Conservation (phyloP, 1,284 basidiomycete species). For the Gymnopus androsaceus region DNA sequence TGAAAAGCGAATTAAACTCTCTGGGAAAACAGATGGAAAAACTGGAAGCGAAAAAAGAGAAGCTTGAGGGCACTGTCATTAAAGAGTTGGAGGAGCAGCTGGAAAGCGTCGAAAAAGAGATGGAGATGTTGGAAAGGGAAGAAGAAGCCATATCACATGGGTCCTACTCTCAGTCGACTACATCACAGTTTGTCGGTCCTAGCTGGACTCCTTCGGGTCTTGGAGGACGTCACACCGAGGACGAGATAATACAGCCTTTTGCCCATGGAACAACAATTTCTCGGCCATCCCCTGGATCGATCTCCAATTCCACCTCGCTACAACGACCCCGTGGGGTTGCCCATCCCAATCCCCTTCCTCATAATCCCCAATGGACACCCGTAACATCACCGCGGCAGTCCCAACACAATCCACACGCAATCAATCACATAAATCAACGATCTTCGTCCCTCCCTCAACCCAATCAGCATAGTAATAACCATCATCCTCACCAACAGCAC, state of each 20-base stretch:
- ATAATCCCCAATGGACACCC: slow-evolving; percentile 18
- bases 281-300: not conserved
- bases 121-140: slow-evolving; percentile 45
- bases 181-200: slow-evolving; percentile 11
- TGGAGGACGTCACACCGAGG: not conserved
- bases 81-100: slow-evolving; percentile 59
- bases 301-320: not conserved
- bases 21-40: slow-evolving; percentile 54
- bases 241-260: not conserved
- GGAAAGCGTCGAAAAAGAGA: slow-evolving; percentile 47
- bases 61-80: slow-evolving; percentile 48
- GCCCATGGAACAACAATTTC: not conserved
- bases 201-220: slow-evolving; percentile 6
- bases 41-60: slow-evolving; percentile 53
- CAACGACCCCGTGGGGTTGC: not conserved
- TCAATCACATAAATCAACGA: slow-evolving; percentile 24
- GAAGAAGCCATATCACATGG: slow-evolving; percentile 7
- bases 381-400: slow-evolving; percentile 19
- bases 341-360: slow-evolving; percentile 1
- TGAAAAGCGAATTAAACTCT: slow-evolving; percentile 47
- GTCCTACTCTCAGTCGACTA: slow-evolving; percentile 25
- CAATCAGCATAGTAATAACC: not conserved
- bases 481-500: slow-evolving; percentile 7
- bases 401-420: slow-evolving; percentile 18
- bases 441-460: slow-evolving; percentile 24